Conservation (phyloP, 139 green algal species). For the Coelastrella sp. region DNA sequence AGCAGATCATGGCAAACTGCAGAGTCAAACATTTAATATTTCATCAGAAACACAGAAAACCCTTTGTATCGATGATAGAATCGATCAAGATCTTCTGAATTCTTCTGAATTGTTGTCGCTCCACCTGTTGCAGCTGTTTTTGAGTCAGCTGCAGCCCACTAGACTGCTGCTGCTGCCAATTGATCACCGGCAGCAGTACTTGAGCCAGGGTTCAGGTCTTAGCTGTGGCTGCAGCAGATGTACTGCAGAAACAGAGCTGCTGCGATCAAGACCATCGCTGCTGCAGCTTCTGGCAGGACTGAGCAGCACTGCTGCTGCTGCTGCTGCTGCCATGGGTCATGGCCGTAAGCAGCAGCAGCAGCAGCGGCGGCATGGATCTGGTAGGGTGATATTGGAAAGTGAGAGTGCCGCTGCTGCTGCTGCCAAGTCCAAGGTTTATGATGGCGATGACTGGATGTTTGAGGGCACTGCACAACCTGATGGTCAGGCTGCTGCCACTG, state of each 20-base stretch:
- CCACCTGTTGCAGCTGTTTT: not conserved
- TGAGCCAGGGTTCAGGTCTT: constrained; percentile 8
- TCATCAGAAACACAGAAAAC: too few species aligned
- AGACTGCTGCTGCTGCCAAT: not conserved
- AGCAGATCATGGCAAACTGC: too few species aligned
- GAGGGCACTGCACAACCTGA: not conserved
- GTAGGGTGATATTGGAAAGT: not conserved
- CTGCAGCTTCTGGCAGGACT: constrained; percentile 13
- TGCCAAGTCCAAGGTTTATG: not conserved
- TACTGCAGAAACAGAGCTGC: not conserved
- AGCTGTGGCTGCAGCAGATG: constrained; percentile 29
- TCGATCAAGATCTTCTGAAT: too few species aligned
- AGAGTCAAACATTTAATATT: too few species aligned
- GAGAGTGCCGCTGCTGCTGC: constrained; percentile 23
- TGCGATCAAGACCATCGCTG: not conserved
- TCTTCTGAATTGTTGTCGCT: too few species aligned
- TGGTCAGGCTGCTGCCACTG: not conserved
- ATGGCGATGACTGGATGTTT: constrained; percentile 3
- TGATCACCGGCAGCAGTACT: constrained; percentile 5
- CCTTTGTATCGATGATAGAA: too few species aligned
- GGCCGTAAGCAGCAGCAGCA: constrained; percentile 20
- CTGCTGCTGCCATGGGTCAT: not conserved
- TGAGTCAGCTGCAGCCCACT: constrained; percentile 11
- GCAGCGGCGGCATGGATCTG: constrained; percentile 7
- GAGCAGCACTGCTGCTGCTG: constrained; percentile 10